A percentile compares a stretch with the other conserved stretches of the same genome.
phyloP scores from a whole-genome alignment of 164 flowering plant species.

The Echeveria elegans region DNA sequence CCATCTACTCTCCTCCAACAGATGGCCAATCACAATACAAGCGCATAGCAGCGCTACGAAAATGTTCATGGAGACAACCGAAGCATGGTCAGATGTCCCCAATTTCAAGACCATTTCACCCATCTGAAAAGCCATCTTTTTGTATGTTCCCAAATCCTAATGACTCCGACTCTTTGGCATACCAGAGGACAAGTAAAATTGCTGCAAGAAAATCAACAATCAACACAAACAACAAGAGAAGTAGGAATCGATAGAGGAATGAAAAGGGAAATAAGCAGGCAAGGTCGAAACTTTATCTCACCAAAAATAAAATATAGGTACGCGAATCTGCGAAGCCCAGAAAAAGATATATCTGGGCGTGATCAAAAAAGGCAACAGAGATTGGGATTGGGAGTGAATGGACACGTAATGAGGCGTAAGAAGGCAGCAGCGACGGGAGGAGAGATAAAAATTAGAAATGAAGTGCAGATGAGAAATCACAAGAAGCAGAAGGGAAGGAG shows the following conservation, averaged over 20 bases:
- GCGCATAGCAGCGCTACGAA: constrained; percentile 77
- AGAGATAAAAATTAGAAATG: too few relatives aligned
- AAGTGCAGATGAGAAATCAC: background rate
- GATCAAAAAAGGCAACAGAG: background rate
- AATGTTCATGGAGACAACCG: constrained; percentile 72
- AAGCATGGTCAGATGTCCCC: constrained; percentile 45
- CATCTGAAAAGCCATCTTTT: background rate
- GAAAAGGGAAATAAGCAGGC: too few relatives aligned
- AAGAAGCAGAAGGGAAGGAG: background rate
- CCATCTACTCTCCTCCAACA: constrained; percentile 75
- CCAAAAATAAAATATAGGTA: background rate
- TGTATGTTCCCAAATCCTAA: background rate
- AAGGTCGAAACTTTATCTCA: constrained; percentile 3
- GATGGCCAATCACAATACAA: constrained; percentile 75
- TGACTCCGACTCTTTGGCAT: background rate
- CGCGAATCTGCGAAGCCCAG: background rate
- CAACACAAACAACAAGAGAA: background rate
- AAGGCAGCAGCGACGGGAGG: too few relatives aligned
- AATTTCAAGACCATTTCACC: background rate
- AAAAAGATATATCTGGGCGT: background rate
- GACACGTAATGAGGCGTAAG: too few relatives aligned
- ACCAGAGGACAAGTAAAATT: background rate
- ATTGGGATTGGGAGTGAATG: background rate
- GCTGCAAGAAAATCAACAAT: background rate
- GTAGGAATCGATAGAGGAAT: too few relatives aligned